Conservation (phyloP, 1,284 basidiomycete genomes). For the Cutaneotrichosporon cyanovorans region DNA sequence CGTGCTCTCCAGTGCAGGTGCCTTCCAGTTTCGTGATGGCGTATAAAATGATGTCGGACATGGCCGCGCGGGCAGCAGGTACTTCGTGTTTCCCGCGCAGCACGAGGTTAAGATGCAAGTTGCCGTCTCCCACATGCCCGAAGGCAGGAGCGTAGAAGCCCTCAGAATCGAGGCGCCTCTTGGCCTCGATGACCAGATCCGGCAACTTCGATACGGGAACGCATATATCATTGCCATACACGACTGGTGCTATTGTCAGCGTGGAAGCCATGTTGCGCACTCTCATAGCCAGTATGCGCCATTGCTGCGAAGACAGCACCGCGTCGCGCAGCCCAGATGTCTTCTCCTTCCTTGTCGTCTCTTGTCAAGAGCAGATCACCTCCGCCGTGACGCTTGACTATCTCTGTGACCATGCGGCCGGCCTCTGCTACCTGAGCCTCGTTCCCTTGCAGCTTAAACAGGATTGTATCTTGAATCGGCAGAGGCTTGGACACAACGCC, state of each 20-base stretch:
- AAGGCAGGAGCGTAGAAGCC: constrained; percentile 52
- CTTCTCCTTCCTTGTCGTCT: constrained; percentile 58
- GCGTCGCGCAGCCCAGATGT: constrained; percentile 77
- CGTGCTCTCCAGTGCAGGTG: constrained; percentile 60
- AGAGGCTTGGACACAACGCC: constrained; percentile 53
- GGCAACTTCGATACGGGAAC: constrained; percentile 73
- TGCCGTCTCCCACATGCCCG: constrained; percentile 78
- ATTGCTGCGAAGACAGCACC: constrained; percentile 64
- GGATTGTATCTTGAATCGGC: constrained; percentile 62
- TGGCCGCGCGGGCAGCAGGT: constrained; percentile 2
- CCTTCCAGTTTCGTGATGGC: constrained; percentile 38
- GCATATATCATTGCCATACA: constrained; percentile 74
- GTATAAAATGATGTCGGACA: constrained; percentile 9
- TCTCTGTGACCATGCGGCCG: constrained; percentile 20
- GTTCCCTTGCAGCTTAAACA: constrained; percentile 74
- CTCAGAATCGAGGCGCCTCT: constrained; percentile 58
- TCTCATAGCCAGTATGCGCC: constrained; percentile 39
- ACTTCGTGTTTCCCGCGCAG: constrained; percentile 10
- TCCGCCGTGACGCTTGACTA: constrained; percentile 60
- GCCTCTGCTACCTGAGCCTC: constrained; percentile 15
- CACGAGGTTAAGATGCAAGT: constrained; percentile 38
- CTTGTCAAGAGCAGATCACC: constrained; percentile 61
- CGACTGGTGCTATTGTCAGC: constrained; percentile 53
- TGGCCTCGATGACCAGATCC: constrained; percentile 63
- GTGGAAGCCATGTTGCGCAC: neutral